These are phyloP conservation scores for Saccharomyces uvarum DNA, from an alignment of 1,139 yeast species.

Conservation along the genomic window DNA sequence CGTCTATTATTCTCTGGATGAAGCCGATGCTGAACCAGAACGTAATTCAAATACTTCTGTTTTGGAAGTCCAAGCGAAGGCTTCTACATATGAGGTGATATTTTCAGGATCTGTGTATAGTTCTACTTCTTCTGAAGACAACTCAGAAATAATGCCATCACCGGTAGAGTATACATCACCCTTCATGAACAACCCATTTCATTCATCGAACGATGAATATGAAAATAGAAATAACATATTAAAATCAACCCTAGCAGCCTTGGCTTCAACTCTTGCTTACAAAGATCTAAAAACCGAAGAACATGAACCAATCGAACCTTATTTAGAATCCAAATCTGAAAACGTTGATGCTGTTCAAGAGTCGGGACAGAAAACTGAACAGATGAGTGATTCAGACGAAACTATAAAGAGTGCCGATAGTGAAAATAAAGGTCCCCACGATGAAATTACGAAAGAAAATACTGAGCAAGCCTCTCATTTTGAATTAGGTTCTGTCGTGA, in stretches of 20 bases:
- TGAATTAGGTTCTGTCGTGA: not conserved
- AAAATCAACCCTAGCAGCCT: not conserved
- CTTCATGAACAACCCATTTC: slow-evolving; percentile 1
- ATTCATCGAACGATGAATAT: not conserved
- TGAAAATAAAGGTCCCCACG: not conserved
- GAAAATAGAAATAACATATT: not conserved
- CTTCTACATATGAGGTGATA: not conserved
- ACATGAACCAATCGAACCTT: not conserved
- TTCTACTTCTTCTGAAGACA: not conserved
- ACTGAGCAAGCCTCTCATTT: too few species aligned
- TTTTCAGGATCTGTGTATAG: not conserved
- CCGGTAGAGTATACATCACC: slow-evolving; percentile 1
- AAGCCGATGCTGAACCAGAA: not conserved
- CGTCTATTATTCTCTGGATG: slow-evolving; percentile 1
- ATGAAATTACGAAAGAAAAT: not conserved
- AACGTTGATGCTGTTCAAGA: not conserved
- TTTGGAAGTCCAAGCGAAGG: not conserved
- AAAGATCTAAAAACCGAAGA: not conserved
- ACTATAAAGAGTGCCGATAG: not conserved
- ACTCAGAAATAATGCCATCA: not conserved
- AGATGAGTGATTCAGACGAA: not conserved
- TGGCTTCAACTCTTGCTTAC: not conserved
- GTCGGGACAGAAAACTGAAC: not conserved
- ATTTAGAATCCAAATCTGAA: not conserved
- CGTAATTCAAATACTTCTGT: not conserved